These are phyloP conservation scores for Malus asiatica DNA, from an alignment of 306 rosid genomes.

Conservation along the genomic window DNA sequence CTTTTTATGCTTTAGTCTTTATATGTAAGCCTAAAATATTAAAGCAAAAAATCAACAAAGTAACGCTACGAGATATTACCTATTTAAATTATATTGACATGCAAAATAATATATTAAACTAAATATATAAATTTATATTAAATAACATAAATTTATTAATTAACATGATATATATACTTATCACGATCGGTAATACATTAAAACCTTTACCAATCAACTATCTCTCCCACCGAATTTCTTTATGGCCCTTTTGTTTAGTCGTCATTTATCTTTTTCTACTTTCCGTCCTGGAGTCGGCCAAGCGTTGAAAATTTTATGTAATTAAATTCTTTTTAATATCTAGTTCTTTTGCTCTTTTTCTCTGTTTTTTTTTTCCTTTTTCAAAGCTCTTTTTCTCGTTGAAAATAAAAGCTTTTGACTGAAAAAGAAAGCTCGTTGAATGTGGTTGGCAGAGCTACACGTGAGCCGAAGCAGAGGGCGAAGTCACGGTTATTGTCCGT, in stretches of 20 bases:
- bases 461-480: constrained; percentile 24
- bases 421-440: not conserved
- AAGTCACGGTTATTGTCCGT: constrained; percentile 89
- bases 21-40: no score
- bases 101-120: no score
- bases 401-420: not conserved
- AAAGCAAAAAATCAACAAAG: no score
- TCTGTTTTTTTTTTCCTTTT: no score
- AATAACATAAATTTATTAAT: no score
- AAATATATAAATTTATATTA: no score
- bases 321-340: not conserved
- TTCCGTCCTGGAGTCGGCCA: not conserved
- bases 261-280: not conserved
- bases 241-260: no score
- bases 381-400: not conserved
- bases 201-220: not conserved
- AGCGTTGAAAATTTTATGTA: not conserved
- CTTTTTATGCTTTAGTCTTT: no score
- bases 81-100: no score
- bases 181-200: no score
- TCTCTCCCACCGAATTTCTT: not conserved
- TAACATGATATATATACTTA: no score
- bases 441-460: not conserved
- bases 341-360: not conserved
- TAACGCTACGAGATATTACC: no score